Evolutionary conservation across 305 asterid species (phyloP).

Genomic region (Solanum hybrid): DNA sequence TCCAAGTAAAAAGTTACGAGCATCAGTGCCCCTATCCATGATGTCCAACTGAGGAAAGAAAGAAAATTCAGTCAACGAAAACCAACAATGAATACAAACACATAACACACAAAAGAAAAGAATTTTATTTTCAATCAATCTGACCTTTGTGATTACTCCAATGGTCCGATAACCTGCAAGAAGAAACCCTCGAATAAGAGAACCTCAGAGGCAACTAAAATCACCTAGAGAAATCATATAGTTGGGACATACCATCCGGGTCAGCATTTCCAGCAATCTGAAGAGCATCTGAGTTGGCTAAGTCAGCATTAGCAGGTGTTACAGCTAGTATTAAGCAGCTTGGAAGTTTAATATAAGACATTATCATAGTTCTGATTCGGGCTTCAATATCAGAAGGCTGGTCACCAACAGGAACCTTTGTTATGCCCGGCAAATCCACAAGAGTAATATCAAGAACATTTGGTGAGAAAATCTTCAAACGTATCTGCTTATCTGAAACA

Average conservation of each 20-base stretch:
- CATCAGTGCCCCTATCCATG: slow-evolving; percentile 99
- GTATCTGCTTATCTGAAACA: slow-evolving; percentile 88
- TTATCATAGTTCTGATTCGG: slow-evolving; percentile 95
- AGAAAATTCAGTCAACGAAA: slow-evolving; percentile 6
- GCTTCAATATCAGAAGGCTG: slow-evolving; percentile 98
- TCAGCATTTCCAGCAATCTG: slow-evolving; percentile 99
- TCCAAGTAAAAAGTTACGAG: slow-evolving; percentile 91
- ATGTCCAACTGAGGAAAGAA: slow-evolving; percentile 77
- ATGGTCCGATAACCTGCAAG: slow-evolving; percentile 78
- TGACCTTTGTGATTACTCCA: slow-evolving; percentile 92
- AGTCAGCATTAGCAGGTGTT: slow-evolving; percentile 96
- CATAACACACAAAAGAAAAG: background rate
- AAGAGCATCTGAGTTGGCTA: slow-evolving; percentile 97
- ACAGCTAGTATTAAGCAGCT: slow-evolving; percentile 94
- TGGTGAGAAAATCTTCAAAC: slow-evolving; percentile 92
- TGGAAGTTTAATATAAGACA: slow-evolving; percentile 80
- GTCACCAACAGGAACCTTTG: slow-evolving; percentile 97
- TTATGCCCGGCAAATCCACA: slow-evolving; percentile 96
- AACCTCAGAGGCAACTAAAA: slow-evolving; percentile 11
- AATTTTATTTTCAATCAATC: background rate
- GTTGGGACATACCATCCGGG: slow-evolving; percentile 68
- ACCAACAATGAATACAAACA: background rate
- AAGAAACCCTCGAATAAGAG: slow-evolving; percentile 17
- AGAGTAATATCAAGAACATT: slow-evolving; percentile 94
- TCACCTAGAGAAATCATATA: background rate